A percentile compares a stretch with the other conserved stretches of the same genome.
Evolutionary conservation across 1,284 basidiomycete genomes (phyloP).

Genomic region (Ganoderma lingzhi): DNA sequence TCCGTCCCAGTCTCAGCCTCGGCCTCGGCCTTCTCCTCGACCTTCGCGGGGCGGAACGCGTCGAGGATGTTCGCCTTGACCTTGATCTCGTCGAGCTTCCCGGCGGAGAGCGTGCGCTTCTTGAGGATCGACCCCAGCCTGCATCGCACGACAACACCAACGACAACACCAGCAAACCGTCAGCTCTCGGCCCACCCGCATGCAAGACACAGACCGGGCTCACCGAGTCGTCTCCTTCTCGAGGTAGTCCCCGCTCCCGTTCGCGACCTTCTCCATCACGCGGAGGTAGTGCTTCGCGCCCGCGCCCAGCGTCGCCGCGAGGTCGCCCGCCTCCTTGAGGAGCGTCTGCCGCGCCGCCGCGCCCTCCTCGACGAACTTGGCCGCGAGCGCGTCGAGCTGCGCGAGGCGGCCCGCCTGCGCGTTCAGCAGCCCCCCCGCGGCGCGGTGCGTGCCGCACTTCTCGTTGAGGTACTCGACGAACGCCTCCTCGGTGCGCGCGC

Average conservation of each 20-base stretch:
- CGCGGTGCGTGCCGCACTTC: slow-evolving; percentile 87
- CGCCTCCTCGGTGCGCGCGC: slow-evolving; percentile 71
- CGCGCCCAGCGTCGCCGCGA: slow-evolving; percentile 55
- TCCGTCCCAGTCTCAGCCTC: slow-evolving; percentile 27
- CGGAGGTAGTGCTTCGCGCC: slow-evolving; percentile 87
- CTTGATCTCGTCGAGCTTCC: slow-evolving; percentile 94
- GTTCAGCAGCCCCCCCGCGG: slow-evolving; percentile 82
- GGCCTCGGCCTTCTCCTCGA: slow-evolving; percentile 48
- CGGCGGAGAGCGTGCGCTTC: slow-evolving; percentile 76
- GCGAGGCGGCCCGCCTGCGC: slow-evolving; percentile 86
- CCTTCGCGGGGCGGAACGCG: slow-evolving; percentile 69
- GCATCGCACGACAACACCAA: not conserved
- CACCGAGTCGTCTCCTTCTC: slow-evolving; percentile 89
- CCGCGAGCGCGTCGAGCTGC: slow-evolving; percentile 82
- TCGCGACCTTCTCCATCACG: slow-evolving; percentile 90
- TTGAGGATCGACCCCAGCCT: slow-evolving; percentile 76
- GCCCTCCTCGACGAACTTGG: slow-evolving; percentile 76
- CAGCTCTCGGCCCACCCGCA: not conserved
- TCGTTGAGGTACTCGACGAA: slow-evolving; percentile 85
- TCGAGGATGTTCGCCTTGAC: slow-evolving; percentile 89
- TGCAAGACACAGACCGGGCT: slow-evolving; percentile 37
- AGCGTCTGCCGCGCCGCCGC: slow-evolving; percentile 66
- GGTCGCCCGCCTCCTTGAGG: slow-evolving; percentile 64
- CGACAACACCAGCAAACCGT: not conserved
- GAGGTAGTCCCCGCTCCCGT: slow-evolving; percentile 80